These are phyloP conservation scores for Fusarium heterosporum DNA, from an alignment of 2,329 filamentous ascomycete species.

Conservation along the genomic window DNA sequence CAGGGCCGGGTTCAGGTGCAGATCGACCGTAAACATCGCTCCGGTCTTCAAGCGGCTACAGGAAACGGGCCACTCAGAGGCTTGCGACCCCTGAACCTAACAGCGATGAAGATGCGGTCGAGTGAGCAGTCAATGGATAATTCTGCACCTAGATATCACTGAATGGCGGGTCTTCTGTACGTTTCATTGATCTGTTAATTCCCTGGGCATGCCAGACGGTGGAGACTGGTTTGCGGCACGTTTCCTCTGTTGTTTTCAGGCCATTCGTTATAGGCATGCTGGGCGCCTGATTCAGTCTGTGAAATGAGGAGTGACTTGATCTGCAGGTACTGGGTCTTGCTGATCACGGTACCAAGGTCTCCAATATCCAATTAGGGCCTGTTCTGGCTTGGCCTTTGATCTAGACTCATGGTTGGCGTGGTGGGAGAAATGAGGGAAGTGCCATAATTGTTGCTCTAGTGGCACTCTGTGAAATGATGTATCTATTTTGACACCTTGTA, in stretches of 20 bases:
- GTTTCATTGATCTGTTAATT: background rate
- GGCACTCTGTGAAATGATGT: background rate
- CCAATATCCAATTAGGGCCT: slow-evolving; percentile 11
- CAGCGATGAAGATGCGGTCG: slow-evolving; percentile 32
- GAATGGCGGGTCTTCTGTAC: slow-evolving; percentile 10
- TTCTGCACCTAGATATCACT: slow-evolving; percentile 21
- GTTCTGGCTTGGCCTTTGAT: slow-evolving; percentile 13
- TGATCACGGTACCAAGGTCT: slow-evolving; percentile 29
- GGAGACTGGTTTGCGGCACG: slow-evolving; percentile 9
- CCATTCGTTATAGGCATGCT: background rate
- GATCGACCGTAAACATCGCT: slow-evolving; percentile 15
- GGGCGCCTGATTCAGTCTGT: slow-evolving; percentile 11
- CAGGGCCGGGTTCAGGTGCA: background rate
- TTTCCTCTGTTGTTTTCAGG: slow-evolving; percentile 18
- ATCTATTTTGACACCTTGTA: slow-evolving; percentile 14
- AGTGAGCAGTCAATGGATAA: slow-evolving; percentile 21
- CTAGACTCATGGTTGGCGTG: slow-evolving; percentile 9
- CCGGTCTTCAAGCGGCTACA: slow-evolving; percentile 31
- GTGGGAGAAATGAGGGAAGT: slow-evolving; percentile 17
- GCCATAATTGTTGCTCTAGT: slow-evolving; percentile 17
- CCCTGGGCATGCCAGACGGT: slow-evolving; percentile 16
- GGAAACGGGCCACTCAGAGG: slow-evolving; percentile 30
- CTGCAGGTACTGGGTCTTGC: slow-evolving; percentile 25
- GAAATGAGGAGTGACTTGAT: slow-evolving; percentile 29
- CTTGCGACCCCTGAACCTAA: slow-evolving; percentile 30